Conservation (phyloP, 345 rosid genomes). For the Tarenaya hassleriana region DNA sequence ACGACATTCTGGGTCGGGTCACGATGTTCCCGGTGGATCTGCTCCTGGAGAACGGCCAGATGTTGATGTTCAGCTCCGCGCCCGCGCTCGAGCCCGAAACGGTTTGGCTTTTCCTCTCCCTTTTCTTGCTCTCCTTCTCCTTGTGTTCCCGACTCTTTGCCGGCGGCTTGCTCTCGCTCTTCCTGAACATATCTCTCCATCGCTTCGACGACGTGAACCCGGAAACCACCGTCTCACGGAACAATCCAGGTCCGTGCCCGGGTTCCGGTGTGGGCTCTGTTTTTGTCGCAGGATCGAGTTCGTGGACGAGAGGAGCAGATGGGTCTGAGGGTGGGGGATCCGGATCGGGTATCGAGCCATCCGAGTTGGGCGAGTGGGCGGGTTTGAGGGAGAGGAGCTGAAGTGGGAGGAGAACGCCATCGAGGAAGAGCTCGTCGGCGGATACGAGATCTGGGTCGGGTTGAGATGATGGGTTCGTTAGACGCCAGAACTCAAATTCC, state of each 20-base stretch:
- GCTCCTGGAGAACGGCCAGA: constrained; percentile 84
- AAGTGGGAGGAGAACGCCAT: constrained; percentile 52
- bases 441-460: constrained; percentile 28
- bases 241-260: constrained; percentile 16
- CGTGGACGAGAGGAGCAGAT: not conserved
- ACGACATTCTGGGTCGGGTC: constrained; percentile 39
- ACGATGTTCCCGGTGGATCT: constrained; percentile 62
- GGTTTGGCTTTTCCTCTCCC: constrained; percentile 12
- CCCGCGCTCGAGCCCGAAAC: constrained; percentile 10
- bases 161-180: constrained; percentile 28
- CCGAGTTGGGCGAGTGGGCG: constrained; percentile 10
- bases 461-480: constrained; percentile 34
- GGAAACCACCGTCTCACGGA: constrained; percentile 10
- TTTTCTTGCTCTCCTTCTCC: constrained; percentile 11
- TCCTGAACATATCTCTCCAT: constrained; percentile 62
- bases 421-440: constrained; percentile 44
- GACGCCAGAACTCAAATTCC: constrained; percentile 53
- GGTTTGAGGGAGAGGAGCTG: constrained; percentile 20
- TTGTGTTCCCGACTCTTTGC: constrained; percentile 26
- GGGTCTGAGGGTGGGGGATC: constrained; percentile 14
- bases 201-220: constrained; percentile 43
- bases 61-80: constrained; percentile 61
- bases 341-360: constrained; percentile 18
- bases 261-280: constrained; percentile 7
- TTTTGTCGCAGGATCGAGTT: no score